Evolutionary conservation across 495 filamentous ascomycete species (phyloP), one percentile per base, ranked within the genome.

Genomic region (Xeromyces bisporus): DNA sequence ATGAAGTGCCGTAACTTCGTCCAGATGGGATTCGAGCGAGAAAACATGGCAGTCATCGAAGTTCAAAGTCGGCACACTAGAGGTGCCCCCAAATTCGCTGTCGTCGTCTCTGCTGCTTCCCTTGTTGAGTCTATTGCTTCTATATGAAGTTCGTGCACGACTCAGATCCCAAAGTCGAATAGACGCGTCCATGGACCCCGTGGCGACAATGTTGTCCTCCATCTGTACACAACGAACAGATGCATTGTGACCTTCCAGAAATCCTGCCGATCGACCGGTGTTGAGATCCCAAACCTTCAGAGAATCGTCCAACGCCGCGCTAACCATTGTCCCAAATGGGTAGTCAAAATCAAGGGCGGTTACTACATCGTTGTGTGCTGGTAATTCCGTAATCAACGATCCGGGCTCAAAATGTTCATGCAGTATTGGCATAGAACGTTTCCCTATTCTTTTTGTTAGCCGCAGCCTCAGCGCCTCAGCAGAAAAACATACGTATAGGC

Each of bases 231-330:
- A 77, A 10, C 89, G 71, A 20, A 99, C 91, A 0, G 89, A 93
- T 11, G 86, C 86, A 21, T 91, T 80, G 44, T 99, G 89, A 10
- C 89, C 89, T 47, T 96, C 89, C 16, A 99, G 62, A 26, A 82
- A 46, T 9, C 89, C 89, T 18, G 86, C 77, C 54, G 91, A 96
- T 12, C 86, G 72, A 16, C 91, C 89, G 6, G 78, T 74, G 46
- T 82, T 92, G 35, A 99, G 64, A 53, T 99, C 91, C 87, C 87
- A 99, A 18, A 96, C 89, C 31, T 81, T 69, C n/a, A 99, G 82
- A 2, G 83, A 85, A 55, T 99, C 89, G 46, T 99, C 91, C 45
- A 94, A 58, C 2, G 89, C 84, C 2, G 91, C 77, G n/a, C 83
- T 86, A 10, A 96, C 77, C 75, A 94, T 73, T 6, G 85, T 87